Conservation (phyloP, 345 rosid genomes). For the Acer yangbiense region DNA sequence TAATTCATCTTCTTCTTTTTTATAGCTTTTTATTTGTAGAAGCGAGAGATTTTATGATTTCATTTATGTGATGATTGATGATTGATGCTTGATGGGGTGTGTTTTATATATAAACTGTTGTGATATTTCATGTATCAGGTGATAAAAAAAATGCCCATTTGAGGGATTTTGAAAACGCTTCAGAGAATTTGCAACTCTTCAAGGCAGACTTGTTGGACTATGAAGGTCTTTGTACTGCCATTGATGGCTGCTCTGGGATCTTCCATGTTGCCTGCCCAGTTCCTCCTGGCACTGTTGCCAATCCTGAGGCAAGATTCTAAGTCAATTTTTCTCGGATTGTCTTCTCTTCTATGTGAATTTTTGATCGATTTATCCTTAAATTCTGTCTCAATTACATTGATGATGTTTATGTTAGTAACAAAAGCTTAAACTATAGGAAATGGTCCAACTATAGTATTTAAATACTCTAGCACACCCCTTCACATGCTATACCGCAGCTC, state of each 20-base stretch:
- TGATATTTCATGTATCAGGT: slow-evolving; percentile 26
- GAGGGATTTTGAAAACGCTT: slow-evolving; percentile 41
- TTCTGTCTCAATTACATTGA: neutral
- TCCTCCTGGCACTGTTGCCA: slow-evolving; percentile 29
- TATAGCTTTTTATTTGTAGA: no score
- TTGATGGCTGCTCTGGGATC: slow-evolving; percentile 46
- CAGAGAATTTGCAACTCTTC: slow-evolving; percentile 43
- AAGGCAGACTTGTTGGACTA: slow-evolving; percentile 44
- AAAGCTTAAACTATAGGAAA: no score
- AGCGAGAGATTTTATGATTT: no score
- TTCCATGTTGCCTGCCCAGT: slow-evolving; percentile 57
- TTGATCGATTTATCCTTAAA: no score
- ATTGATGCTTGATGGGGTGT: neutral
- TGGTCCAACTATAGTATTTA: no score
- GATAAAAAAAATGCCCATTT: slow-evolving; percentile 47
- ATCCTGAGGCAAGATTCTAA: slow-evolving; percentile 37
- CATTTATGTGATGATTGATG: neutral
- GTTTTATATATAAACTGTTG: no score
- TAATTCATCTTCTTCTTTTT: no score
- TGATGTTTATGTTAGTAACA: neutral
- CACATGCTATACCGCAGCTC: no score
- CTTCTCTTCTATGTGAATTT: no score
- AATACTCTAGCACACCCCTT: no score
- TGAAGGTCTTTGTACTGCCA: slow-evolving; percentile 44
- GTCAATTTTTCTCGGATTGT: neutral